phyloP scores from a whole-genome alignment of 495 filamentous ascomycete species.

The Letharia columbiana region DNA sequence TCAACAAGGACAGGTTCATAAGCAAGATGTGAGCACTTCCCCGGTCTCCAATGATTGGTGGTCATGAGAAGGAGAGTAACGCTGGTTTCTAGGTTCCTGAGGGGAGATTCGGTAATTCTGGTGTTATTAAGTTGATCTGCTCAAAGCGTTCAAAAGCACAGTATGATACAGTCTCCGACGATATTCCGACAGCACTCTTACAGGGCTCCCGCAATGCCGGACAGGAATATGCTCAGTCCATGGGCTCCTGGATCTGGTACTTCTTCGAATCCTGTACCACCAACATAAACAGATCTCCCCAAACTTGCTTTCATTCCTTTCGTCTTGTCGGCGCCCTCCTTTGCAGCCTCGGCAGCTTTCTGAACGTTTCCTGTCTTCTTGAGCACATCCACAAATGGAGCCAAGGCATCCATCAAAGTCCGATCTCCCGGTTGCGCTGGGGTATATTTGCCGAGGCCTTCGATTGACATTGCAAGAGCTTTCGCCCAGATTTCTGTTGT shows the following conservation, averaged over 20 bases:
- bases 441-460: slow-evolving; percentile 72
- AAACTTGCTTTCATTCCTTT: slow-evolving; percentile 86
- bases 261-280: slow-evolving; percentile 63
- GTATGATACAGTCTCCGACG: slow-evolving; percentile 8
- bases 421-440: slow-evolving; percentile 83
- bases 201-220: slow-evolving; percentile 58
- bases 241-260: slow-evolving; percentile 89
- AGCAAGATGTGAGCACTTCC: slow-evolving; percentile 77
- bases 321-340: slow-evolving; percentile 68
- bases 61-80: slow-evolving; percentile 8
- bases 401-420: slow-evolving; percentile 82
- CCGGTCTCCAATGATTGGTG: neutral
- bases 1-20: slow-evolving; percentile 97
- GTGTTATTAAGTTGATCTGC: slow-evolving; percentile 68
- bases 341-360: slow-evolving; percentile 65
- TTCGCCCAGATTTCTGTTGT: slow-evolving; percentile 59
- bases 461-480: slow-evolving; percentile 61
- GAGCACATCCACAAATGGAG: slow-evolving; percentile 74
- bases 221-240: slow-evolving; percentile 73
- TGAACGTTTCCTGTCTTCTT: slow-evolving; percentile 52
- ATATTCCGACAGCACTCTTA: slow-evolving; percentile 19
- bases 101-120: slow-evolving; percentile 89
- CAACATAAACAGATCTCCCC: slow-evolving; percentile 85
- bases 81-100: slow-evolving; percentile 64
- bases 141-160: neutral